phyloP scores from a whole-genome alignment of 75 land plant genomes.

The Picea glauca region DNA sequence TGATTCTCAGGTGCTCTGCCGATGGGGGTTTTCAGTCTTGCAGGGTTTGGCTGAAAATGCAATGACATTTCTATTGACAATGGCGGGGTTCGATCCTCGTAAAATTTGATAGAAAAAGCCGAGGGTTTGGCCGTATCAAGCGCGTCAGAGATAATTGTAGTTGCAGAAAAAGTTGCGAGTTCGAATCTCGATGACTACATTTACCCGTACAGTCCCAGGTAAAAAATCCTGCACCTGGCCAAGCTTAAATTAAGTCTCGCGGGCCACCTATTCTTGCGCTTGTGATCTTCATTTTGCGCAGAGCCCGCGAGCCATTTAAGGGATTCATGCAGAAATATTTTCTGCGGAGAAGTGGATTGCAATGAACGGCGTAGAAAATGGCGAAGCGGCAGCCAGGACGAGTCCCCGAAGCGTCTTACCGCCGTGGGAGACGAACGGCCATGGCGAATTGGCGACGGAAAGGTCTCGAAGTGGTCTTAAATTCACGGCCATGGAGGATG shows the following conservation, averaged over 20 bases:
- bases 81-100: no score
- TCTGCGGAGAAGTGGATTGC: not conserved
- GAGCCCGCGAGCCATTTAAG: not conserved
- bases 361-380: not conserved
- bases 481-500: not conserved
- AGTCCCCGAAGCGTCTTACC: conserved; percentile 1
- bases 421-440: conserved; percentile 4
- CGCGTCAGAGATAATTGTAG: not conserved
- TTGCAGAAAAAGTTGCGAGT: conserved; percentile 7
- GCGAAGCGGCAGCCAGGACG: not conserved
- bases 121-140: not conserved
- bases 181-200: conserved; percentile 9
- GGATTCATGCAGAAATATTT: not conserved
- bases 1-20: no score
- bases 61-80: no score
- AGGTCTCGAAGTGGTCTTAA: not conserved
- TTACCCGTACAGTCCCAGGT: not conserved
- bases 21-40: no score
- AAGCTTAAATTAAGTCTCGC: not conserved
- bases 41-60: no score
- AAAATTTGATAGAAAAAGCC: not conserved
- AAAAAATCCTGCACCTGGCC: no score
- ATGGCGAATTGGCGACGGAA: not conserved
- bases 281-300: not conserved
- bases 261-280: not conserved